Percentiles rank a stretch among this genome's conserved stretches.
phyloP scores from a whole-genome alignment of 257 asterid species.

The Osmanthus fragrans region DNA sequence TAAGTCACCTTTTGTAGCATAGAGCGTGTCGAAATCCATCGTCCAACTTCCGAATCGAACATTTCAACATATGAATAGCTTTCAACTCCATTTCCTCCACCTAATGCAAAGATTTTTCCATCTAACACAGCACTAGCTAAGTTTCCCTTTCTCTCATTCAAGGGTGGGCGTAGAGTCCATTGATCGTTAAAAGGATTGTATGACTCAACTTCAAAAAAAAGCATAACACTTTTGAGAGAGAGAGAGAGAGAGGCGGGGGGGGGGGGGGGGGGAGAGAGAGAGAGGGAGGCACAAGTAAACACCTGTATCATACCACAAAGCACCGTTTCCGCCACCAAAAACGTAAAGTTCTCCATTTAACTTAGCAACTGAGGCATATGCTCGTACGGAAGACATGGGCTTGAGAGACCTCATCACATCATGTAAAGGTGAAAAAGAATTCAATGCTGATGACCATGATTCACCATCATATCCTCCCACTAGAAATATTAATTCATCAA shows the following conservation, averaged over 20 bases:
- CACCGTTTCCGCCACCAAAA: constrained; percentile 80
- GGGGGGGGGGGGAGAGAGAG: no score
- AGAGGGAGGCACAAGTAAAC: constrained; percentile 15
- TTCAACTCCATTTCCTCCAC: constrained; percentile 76
- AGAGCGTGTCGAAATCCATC: constrained; percentile 79
- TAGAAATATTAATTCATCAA: constrained; percentile 53
- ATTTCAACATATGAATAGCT: constrained; percentile 74
- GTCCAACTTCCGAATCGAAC: constrained; percentile 69
- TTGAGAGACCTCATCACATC: constrained; percentile 59
- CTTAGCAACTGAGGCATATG: constrained; percentile 62
- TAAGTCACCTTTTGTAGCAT: constrained; percentile 69
- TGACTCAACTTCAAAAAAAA: constrained; percentile 71
- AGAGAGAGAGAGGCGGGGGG: neutral
- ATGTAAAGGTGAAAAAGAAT: constrained; percentile 62
- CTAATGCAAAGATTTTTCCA: constrained; percentile 71
- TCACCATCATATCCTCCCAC: constrained; percentile 87
- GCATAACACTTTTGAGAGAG: neutral
- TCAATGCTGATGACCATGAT: constrained; percentile 62
- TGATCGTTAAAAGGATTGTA: constrained; percentile 54
- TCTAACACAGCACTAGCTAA: constrained; percentile 67
- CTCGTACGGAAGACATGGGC: constrained; percentile 66
- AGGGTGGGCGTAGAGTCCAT: constrained; percentile 62
- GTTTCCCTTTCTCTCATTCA: constrained; percentile 66
- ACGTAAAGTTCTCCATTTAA: constrained; percentile 65
- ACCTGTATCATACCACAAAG: constrained; percentile 72